These are phyloP conservation scores for Thraustotheca clavata DNA, from an alignment of 352 stramenopile species.

Conservation along the genomic window DNA sequence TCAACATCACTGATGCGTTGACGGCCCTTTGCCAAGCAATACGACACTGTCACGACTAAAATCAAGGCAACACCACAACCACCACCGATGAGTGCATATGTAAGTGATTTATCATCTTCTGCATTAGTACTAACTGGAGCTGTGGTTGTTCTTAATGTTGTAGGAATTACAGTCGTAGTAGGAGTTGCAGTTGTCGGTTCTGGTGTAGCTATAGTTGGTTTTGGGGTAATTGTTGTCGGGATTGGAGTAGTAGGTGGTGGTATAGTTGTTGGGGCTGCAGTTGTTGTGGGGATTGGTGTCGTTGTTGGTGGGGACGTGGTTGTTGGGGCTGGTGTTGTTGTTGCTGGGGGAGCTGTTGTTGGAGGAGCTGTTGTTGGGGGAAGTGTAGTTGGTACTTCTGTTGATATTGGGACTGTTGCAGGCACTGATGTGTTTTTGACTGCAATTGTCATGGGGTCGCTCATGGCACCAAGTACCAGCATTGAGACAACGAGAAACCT, in stretches of 20 bases:
- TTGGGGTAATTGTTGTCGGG: no score
- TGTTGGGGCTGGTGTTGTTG: neutral
- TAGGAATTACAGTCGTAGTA: neutral
- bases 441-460: no score
- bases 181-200: neutral
- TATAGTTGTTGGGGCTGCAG: neutral
- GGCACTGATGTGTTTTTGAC: no score
- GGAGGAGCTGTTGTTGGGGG: no score
- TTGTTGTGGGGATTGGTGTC: neutral
- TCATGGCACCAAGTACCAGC: no score
- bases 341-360: no score
- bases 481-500: no score
- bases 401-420: no score
- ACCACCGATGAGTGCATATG: conserved; percentile 1
- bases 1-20: neutral
- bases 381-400: no score
- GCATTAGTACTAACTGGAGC: neutral
- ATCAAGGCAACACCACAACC: neutral
- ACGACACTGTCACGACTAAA: neutral
- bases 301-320: neutral
- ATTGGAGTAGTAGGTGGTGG: neutral
- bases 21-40: neutral
- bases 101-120: neutral
- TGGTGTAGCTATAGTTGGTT: neutral
- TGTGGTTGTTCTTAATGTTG: neutral